Evolutionary conservation across 129 eudicot species (phyloP), one percentile per base, ranked within the genome.

Genomic region (Solidago caesia): DNA sequence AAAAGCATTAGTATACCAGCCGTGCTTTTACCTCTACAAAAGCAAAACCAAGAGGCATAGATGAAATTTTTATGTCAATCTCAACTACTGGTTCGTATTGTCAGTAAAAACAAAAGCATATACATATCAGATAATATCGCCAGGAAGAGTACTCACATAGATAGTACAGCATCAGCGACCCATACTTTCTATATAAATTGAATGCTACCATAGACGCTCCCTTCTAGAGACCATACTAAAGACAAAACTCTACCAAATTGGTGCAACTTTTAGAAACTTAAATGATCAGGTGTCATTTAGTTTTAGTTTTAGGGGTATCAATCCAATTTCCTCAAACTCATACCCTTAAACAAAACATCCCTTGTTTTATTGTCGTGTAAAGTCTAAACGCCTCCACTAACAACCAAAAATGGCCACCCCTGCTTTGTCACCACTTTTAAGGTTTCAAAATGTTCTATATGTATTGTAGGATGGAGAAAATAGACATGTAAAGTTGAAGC

Each of bases 31-130:
- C 98, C 98, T 89, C 98, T 63, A 92, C 98, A 82, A 92, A 92
- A 44, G 96, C 96, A 81, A 85, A 92, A 70, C 90, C 95, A 77
- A 96, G 98, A n/a, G 96, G 97, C 70, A 94, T 86, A 49, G 94
- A 91, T 21, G 97, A 94, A 68, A 91, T 74, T 80, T 91, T 91
- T 84, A 92, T 64, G 45, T 92, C 98, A 67, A 92, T 87, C 8
- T 92, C 92, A 74, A 88, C 80, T 44, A 92, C 87, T 5, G 67
- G 96, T 49, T 96, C 98, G 84, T 89, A 92, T 96, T 92, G 90
- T 81, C 87, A 71, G n/a, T 1, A 49, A 56, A 45, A 57, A 65
- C 60, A 55, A 55, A 0, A 55, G 13, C 60, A n/a, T 26, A 55
- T 55, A 55, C 14, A n/a, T 55, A 33, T 14, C 29, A 16, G 45